phyloP scores from a whole-genome alignment of 2,329 filamentous ascomycete species.

The Aspergillus udagawae region DNA sequence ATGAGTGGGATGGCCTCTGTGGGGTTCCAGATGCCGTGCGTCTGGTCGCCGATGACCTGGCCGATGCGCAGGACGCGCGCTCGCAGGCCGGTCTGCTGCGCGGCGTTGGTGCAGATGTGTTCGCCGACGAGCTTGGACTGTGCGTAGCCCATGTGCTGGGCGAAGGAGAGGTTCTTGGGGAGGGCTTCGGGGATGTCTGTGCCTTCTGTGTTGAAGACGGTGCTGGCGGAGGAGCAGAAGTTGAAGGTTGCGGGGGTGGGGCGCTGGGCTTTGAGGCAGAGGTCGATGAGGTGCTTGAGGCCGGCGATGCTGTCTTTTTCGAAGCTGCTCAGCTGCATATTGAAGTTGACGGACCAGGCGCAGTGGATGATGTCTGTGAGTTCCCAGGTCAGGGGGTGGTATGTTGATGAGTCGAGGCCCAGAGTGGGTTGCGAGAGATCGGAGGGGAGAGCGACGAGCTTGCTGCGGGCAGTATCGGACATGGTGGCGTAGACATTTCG shows the following conservation, averaged over 20 bases:
- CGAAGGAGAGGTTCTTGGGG: conserved; percentile 30
- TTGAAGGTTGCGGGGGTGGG: conserved; percentile 39
- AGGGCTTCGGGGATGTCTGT: conserved; percentile 32
- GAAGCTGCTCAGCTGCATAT: conserved; percentile 53
- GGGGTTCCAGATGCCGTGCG: conserved; percentile 19
- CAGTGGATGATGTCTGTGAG: conserved; percentile 57
- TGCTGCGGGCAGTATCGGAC: conserved; percentile 21
- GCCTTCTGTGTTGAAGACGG: conserved; percentile 31
- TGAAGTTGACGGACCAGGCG: conserved; percentile 65
- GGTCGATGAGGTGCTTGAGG: conserved; percentile 41
- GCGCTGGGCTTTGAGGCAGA: conserved; percentile 31
- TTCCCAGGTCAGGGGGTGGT: conserved; percentile 39
- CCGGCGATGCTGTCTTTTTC: conserved; percentile 50
- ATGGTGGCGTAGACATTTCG: conserved; percentile 30
- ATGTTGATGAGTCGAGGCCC: conserved; percentile 44
- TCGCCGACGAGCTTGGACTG: conserved; percentile 36
- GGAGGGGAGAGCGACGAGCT: conserved; percentile 47
- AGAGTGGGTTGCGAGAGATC: conserved; percentile 47
- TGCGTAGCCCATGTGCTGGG: conserved; percentile 42
- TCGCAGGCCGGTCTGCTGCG: conserved; percentile 10
- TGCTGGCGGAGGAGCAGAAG: conserved; percentile 50
- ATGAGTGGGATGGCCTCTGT: conserved; percentile 49
- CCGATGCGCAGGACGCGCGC: conserved; percentile 32
- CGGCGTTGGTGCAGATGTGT: conserved; percentile 25
- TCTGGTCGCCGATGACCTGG: conserved; percentile 32